Evolutionary conservation across 345 rosid species (phyloP).

Genomic region (Salix arbutifolia): DNA sequence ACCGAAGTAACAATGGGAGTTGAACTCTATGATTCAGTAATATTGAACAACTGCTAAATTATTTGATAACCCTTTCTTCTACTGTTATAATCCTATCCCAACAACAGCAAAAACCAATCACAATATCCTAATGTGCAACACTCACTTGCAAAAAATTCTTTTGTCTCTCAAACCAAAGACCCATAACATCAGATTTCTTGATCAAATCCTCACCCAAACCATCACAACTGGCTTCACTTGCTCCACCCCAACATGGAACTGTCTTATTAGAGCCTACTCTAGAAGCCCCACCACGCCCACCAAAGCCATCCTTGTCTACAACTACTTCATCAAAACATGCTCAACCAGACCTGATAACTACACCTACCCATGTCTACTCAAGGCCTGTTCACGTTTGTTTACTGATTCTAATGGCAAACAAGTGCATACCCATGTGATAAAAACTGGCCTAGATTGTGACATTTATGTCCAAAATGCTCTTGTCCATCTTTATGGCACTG

Average conservation of each 20-base stretch:
- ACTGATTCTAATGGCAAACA: slow-evolving; percentile 8
- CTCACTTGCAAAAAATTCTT: slow-evolving; percentile 2
- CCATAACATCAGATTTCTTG: neutral
- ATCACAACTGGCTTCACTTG: slow-evolving; percentile 7
- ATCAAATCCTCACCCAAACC: slow-evolving; percentile 24
- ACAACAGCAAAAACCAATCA: neutral
- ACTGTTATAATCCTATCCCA: too few relatives aligned
- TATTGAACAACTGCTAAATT: too few relatives aligned
- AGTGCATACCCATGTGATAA: slow-evolving; percentile 16
- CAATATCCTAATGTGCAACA: neutral
- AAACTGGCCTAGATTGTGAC: slow-evolving; percentile 12
- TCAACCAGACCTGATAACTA: slow-evolving; percentile 12
- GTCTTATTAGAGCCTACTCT: slow-evolving; percentile 22
- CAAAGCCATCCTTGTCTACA: slow-evolving; percentile 22
- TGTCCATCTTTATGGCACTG: slow-evolving; percentile 7
- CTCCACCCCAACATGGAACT: slow-evolving; percentile 21
- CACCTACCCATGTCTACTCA: slow-evolving; percentile 20
- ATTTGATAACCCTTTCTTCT: too few relatives aligned
- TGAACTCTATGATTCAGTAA: too few relatives aligned
- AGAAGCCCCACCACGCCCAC: slow-evolving; percentile 15
- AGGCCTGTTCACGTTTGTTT: slow-evolving; percentile 16
- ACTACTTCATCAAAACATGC: neutral
- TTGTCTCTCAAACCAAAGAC: neutral
- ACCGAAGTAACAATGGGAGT: too few relatives aligned
- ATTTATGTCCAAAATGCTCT: slow-evolving; percentile 21